Evolutionary conservation across 176 grass and related monocot species (phyloP), one percentile per base, ranked within the genome.

Genomic region (Triticum dicoccoides): DNA sequence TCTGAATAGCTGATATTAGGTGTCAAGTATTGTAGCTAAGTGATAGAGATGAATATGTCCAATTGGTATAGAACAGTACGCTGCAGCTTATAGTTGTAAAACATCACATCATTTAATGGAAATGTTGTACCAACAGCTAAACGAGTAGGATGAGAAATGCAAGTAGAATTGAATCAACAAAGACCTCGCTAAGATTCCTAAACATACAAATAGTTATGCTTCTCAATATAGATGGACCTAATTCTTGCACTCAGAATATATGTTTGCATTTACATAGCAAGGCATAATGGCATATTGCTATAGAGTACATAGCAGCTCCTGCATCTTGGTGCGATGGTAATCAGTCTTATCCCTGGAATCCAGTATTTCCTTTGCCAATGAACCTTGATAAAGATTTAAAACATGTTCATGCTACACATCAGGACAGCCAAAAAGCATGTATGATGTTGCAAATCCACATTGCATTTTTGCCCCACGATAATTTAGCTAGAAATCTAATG

Each of bases 351-450:
- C 92, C 84, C 88, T 96, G 20, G 97, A 96, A 89, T 96, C 97
- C 45, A 96, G 81, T 54, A 99, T 99, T 86, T 96, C 97, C 79
- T 99, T 99, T 86, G 96, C 97, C 87, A 99, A 84, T 99, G 90
- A 84, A 99, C 97, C 97, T 99, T 92, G 82, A 85, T 62, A 81
- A 80, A 90, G 69, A 83, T 66, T 80, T 45, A 23, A 73, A 90
- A 76, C 80, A 70, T 85, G 73, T 84, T 84, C 83, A 93, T 79
- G 35, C 25, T 70, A 88, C 54, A 84, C 52, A 82, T 83, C 69
- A 75, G 11, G 37, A 86, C 29, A 59, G 24, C 66, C 66, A 34
- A 92, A 66, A 81, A 67, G 18, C 47, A 59, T 13, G 18, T 33
- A 86, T 9, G 10, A 65, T 86, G 67, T 5, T 65, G 13, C 21